Conservation (phyloP, 768 basidiomycete species). For the Clitopilus passeckerianus region DNA sequence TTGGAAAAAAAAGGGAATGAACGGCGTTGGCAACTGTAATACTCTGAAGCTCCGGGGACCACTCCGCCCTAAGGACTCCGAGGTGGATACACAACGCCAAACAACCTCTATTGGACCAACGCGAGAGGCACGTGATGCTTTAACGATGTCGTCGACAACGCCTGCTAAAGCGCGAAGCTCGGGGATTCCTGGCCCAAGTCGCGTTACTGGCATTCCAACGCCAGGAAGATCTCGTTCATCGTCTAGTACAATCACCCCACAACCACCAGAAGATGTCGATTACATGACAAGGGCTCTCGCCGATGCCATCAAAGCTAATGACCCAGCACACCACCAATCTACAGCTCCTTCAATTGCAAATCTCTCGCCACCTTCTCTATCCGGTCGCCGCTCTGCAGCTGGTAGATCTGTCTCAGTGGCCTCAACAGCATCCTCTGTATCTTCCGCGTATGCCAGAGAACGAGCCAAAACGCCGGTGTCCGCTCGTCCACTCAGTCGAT, state of each 20-base stretch:
- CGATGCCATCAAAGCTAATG: constrained; percentile 77
- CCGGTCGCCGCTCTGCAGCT: constrained; percentile 44
- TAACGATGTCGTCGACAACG: constrained; percentile 16
- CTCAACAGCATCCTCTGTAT: constrained; percentile 43
- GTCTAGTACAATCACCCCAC: constrained; percentile 41
- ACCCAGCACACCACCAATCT: constrained; percentile 60
- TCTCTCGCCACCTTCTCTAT: constrained; percentile 44
- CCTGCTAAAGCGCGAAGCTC: constrained; percentile 38
- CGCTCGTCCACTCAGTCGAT: constrained; percentile 36
- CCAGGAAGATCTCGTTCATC: constrained; percentile 67
- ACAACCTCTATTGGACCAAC: background rate
- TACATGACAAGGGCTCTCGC: constrained; percentile 69
- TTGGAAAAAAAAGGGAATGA: constrained; percentile 18
- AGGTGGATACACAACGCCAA: background rate
- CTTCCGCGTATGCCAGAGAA: constrained; percentile 26
- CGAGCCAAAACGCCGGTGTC: constrained; percentile 51
- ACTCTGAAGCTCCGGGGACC: background rate
- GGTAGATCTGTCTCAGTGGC: constrained; percentile 53
- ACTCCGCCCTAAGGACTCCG: background rate
- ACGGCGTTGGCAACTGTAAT: background rate
- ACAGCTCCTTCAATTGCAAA: constrained; percentile 32
- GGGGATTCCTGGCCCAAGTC: constrained; percentile 34
- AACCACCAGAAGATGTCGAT: constrained; percentile 38
- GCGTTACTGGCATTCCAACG: constrained; percentile 53
- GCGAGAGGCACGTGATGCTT: background rate